Evolutionary conservation across 345 rosid species (phyloP).

Genomic region (Hirschfeldia incana): DNA sequence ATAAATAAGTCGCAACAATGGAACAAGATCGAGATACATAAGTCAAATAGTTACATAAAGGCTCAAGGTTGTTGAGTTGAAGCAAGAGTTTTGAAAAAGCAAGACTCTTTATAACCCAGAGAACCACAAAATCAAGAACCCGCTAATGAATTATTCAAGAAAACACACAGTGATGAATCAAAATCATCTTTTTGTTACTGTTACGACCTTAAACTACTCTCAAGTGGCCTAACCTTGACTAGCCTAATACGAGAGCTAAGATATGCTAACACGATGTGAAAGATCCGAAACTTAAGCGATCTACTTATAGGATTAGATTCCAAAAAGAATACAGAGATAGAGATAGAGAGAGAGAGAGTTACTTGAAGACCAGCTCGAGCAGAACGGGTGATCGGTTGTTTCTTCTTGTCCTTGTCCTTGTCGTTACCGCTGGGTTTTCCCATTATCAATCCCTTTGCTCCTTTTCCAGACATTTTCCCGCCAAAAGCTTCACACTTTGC

Average conservation of each 20-base stretch:
- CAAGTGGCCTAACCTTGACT: no score
- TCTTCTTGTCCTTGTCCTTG: conserved; percentile 53
- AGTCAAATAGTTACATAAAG: no score
- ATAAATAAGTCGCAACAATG: background rate
- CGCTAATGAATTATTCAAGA: background rate
- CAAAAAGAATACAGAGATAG: background rate
- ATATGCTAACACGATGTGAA: no score
- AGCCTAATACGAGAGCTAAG: no score
- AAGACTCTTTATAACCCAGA: background rate
- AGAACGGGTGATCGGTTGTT: conserved; percentile 69
- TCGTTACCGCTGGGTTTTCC: conserved; percentile 70
- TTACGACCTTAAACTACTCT: no score
- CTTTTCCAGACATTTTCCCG: conserved; percentile 77
- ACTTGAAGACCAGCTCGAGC: conserved; percentile 88
- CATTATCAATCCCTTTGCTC: conserved; percentile 71
- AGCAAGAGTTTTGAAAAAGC: background rate
- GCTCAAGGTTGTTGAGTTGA: background rate
- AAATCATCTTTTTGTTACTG: no score
- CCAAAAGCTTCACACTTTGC: conserved; percentile 7
- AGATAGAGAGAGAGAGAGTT: background rate
- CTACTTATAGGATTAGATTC: background rate
- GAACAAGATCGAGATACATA: background rate
- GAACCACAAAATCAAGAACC: background rate
- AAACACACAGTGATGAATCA: background rate
- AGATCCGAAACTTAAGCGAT: no score